Evolutionary conservation across 208 protist species (phyloP), one percentile per base, ranked within the genome.

Genomic region (Phytomonas francai): DNA sequence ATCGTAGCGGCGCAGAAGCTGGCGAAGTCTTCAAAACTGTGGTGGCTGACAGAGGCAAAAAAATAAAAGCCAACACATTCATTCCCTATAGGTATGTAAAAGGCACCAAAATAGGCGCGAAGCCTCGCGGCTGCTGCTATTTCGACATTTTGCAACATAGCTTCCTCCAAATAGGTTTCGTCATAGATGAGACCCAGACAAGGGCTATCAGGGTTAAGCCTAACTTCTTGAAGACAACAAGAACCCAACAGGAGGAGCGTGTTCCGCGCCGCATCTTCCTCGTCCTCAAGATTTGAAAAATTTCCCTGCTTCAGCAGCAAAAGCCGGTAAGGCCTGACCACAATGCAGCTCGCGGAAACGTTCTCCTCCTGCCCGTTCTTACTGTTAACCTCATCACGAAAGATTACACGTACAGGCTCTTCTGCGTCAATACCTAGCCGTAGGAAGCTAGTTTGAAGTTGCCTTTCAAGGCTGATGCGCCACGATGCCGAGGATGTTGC

Each of bases 61-160:
- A 94, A 91, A 68, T 78, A 73, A 7, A 94, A 84, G 29, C 77
- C 85, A 32, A 92, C 84, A 63, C 82, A 90, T 12, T 81, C 81
- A 22, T 78, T 74, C 14, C 84, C 76, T 11, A 89, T 75, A 14
- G 78, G 77, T 7, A 93, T 51, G 64, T 79, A 87, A 65, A 91
- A 90, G 58, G 82, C 65, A 56, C 83, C 72, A 66, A 83, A 73
- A 76, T 85, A 89, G 34, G 80, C 80, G 59, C 56, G 45, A 22
- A 54, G 45, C 19, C 45, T 45, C 33, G 39, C 62, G 56, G 29
- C 62, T 54, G 30, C 12, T 3, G 30, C 45, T 25, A 54, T 54
- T 54, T 54, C 45, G 22, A 25, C 45, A 25, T 54, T 22, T 54
- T 25, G 2, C 45, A 25, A 25, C 45, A 54, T 25, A 5, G 45